Conservation (phyloP, 441 rosid genomes). For the Arabidopsis lyrata region DNA sequence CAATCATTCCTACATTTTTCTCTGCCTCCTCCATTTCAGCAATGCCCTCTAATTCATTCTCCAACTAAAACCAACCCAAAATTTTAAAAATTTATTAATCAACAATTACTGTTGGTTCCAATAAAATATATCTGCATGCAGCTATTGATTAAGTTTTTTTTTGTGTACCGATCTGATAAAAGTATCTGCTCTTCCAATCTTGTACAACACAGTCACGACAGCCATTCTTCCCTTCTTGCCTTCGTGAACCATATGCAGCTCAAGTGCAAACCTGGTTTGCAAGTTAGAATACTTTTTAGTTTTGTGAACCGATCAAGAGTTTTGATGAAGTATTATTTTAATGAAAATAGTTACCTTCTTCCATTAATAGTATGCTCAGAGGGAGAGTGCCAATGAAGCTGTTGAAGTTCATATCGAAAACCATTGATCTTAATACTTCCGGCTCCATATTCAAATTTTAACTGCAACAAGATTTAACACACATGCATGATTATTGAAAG, state of each 20-base stretch:
- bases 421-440: slow-evolving; percentile 66
- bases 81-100: neutral
- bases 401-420: slow-evolving; percentile 58
- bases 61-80: slow-evolving; percentile 48
- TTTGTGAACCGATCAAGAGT: neutral
- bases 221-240: slow-evolving; percentile 58
- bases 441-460: slow-evolving; percentile 60
- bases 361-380: slow-evolving; percentile 78
- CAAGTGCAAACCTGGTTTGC: slow-evolving; percentile 59
- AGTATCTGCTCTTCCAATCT: slow-evolving; percentile 66
- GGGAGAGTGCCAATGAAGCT: slow-evolving; percentile 87
- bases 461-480: slow-evolving; percentile 46
- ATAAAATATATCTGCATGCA: neutral
- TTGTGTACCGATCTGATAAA: slow-evolving; percentile 60
- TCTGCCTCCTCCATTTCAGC: slow-evolving; percentile 30
- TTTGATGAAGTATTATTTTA: neutral
- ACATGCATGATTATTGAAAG: neutral
- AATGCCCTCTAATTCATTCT: slow-evolving; percentile 40
- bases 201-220: slow-evolving; percentile 74
- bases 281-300: neutral
- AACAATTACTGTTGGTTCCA: neutral
- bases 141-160: neutral
- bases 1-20: slow-evolving; percentile 50
- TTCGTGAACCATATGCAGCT: slow-evolving; percentile 78
- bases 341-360: slow-evolving; percentile 40